Evolutionary conservation across 495 filamentous ascomycete species (phyloP).

Genomic region (Chlorociboria aeruginascens): DNA sequence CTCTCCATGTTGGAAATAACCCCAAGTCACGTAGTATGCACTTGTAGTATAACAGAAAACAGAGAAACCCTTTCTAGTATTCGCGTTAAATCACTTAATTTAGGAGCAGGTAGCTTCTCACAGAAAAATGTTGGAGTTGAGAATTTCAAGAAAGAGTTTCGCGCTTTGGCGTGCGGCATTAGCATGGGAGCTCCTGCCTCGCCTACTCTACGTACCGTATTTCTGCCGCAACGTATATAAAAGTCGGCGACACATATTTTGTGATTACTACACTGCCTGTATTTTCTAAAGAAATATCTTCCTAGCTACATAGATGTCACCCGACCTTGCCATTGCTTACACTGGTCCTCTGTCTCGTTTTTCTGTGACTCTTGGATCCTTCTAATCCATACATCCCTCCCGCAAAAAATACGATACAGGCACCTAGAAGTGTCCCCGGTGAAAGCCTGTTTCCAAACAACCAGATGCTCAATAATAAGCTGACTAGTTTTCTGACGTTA

Average conservation of each 20-base stretch:
- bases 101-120: no score
- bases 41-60: no score
- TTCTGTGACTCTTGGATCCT: slow-evolving; percentile 21
- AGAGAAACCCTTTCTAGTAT: no score
- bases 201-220: no score
- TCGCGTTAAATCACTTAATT: no score
- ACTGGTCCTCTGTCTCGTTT: slow-evolving; percentile 16
- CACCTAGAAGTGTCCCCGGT: slow-evolving; percentile 64
- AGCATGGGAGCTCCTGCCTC: neutral
- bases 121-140: no score
- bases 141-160: no score
- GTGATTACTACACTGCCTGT: no score
- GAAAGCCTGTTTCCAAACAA: slow-evolving; percentile 79
- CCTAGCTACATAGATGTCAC: slow-evolving; percentile 5
- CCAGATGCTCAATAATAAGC: slow-evolving; percentile 79
- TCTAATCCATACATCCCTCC: slow-evolving; percentile 85
- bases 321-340: slow-evolving; percentile 20
- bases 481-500: slow-evolving; percentile 91
- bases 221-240: neutral
- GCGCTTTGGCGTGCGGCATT: no score
- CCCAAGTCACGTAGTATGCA: no score
- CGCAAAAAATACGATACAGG: slow-evolving; percentile 73
- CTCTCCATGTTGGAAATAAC: no score
- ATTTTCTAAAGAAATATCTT: neutral
- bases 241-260: neutral